Percentiles rank a stretch among this genome's conserved stretches.
Evolutionary conservation across 352 stramenopile genomes (phyloP).

Genomic region (Globisporangium parvum): DNA sequence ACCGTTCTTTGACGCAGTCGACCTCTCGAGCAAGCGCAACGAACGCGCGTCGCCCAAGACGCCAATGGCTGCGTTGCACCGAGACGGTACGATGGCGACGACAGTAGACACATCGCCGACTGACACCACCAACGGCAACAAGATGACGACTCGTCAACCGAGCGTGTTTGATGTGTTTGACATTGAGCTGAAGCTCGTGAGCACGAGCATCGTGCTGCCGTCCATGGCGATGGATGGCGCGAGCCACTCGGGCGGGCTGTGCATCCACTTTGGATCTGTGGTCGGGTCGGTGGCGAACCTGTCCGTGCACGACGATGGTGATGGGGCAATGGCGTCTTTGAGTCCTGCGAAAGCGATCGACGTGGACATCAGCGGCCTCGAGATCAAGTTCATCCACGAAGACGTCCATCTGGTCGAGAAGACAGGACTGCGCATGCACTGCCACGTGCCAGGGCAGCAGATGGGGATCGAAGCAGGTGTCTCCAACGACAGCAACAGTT

Average conservation of each 20-base stretch:
- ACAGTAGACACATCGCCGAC: background rate
- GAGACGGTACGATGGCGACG: background rate
- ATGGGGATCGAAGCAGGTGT: background rate
- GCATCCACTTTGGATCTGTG: slow-evolving; percentile 12
- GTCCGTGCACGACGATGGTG: background rate
- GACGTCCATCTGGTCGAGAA: slow-evolving; percentile 14
- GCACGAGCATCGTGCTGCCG: slow-evolving; percentile 12
- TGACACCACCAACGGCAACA: background rate
- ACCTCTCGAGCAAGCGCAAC: slow-evolving; percentile 20
- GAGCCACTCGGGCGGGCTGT: slow-evolving; percentile 4
- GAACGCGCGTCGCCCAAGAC: background rate
- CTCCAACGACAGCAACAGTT: background rate
- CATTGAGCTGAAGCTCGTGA: slow-evolving; percentile 26
- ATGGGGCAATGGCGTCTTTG: background rate
- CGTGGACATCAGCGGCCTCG: slow-evolving; percentile 10
- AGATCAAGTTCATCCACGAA: slow-evolving; percentile 15
- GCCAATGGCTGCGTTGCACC: background rate
- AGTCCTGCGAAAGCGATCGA: slow-evolving; percentile 1
- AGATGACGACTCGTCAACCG: background rate
- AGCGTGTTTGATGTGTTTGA: slow-evolving; percentile 12
- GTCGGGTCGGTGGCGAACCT: slow-evolving; percentile 9
- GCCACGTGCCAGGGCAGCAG: slow-evolving; percentile 2
- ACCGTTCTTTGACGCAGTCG: slow-evolving; percentile 65
- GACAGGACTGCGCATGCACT: slow-evolving; percentile 3
- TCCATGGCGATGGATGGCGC: background rate